Evolutionary conservation across 371 early-diverging fungal species (phyloP), one percentile per base, ranked within the genome.

Genomic region (Mucor piriformis): DNA sequence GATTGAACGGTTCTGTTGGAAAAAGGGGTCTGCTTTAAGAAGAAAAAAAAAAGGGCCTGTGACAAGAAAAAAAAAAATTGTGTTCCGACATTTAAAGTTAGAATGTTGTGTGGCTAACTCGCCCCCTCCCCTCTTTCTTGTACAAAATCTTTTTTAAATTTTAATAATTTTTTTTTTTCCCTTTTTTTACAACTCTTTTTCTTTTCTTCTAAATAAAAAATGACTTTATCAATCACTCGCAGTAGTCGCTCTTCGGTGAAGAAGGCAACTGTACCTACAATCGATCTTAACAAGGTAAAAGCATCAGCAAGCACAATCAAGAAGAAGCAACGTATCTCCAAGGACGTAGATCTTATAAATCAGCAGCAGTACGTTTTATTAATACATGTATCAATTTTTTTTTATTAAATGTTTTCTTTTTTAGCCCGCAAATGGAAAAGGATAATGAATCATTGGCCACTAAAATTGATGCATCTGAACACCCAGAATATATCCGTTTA

Each of bases 401-500:
- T 18, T 3, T 55, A 37, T 29, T 37, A 37, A 0, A 48, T 46
- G 20, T 16, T 40, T 32, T n/a, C n/a, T n/a, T 27, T 32, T 33
- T 47, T 24, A 51, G 27, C 18, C 44, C 38, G 34, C 25, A 44
- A 34, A 43, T n/a, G 48, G 42, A 40, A 29, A 46, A 46, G 46
- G 24, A 49, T 40, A 25, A 35, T 49, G 57, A 50, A 58, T 49
- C 38, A 38, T 16, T 43, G 42, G 15, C 8, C 40, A 33, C 33
- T 13, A 51, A 53, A 35, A 50, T 54, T 46, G 62, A 66, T 37
- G 53, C 50, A 15, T 52, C 63, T 38, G 61, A 63, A 20, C 63
- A 70, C 35, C 63, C 70, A 35, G 70, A 70, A 23, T 70, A 70
- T 55, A 44, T 21, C 33, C 59, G 64, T n/a, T 20, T 70, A 23